Conservation (phyloP, 2,329 filamentous ascomycete genomes). For the Colletotrichum zoysiae region DNA sequence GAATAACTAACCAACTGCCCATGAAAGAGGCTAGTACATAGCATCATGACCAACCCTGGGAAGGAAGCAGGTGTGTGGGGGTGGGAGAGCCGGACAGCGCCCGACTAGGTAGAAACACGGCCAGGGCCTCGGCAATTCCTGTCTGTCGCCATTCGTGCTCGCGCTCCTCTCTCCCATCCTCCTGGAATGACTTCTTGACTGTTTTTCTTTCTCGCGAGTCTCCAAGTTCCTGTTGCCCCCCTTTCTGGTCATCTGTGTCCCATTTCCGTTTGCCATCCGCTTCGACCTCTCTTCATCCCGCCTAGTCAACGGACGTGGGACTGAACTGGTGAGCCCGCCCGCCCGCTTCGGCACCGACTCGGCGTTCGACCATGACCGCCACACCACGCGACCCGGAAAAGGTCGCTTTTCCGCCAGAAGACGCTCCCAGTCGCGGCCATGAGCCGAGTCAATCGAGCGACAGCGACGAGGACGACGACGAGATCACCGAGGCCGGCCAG, state of each 20-base stretch:
- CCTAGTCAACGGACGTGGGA: background rate
- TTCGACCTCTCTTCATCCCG: background rate
- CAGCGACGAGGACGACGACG: constrained; percentile 27
- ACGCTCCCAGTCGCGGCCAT: constrained; percentile 5
- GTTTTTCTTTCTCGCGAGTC: background rate
- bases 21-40: constrained; percentile 26
- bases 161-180: constrained; percentile 17
- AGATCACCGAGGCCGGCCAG: constrained; percentile 29
- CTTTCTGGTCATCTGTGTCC: background rate
- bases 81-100: constrained; percentile 24
- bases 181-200: constrained; percentile 16
- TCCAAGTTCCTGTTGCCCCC: background rate
- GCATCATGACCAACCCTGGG: constrained; percentile 35
- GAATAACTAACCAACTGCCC: background rate
- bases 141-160: constrained; percentile 32
- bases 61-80: constrained; percentile 8
- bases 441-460: constrained; percentile 33
- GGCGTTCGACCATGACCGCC: constrained; percentile 13
- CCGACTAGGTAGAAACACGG: constrained; percentile 35
- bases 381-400: constrained; percentile 38
- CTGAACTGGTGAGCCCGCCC: background rate
- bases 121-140: constrained; percentile 28
- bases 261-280: background rate
- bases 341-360: constrained; percentile 33
- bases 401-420: constrained; percentile 32